Evolutionary conservation across 441 rosid species (phyloP), one percentile per base, ranked within the genome.

Genomic region (Populus tomentosa): DNA sequence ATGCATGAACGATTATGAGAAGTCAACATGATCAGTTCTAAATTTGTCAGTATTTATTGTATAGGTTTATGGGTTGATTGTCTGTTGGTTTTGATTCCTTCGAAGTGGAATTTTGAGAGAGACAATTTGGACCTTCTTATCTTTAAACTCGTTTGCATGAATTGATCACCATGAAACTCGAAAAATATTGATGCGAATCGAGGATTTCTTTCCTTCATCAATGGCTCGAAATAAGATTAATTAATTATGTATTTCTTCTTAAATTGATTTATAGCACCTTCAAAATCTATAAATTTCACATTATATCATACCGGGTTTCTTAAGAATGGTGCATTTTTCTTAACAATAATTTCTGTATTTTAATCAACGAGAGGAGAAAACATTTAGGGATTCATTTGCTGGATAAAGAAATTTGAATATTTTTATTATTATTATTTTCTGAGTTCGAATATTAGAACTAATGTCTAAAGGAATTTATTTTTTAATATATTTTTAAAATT

Each of bases 1-100:
- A 65, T 78, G 76, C 76, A 72, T 78, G 80, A 69, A 72, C 63
- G 72, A 28, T 53, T 53, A 26, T 38, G 10, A 72, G 61, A 20
- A 50, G 76, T 72, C 72, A 65, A 28, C 65, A 9, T 72, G 80
- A 35, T 16, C 23, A 24, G 24, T 26, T 23, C 46, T 3, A 6
- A 24, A 50, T 7, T 66, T 72, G 72, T 72, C 59, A 7, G 7
- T 32, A 46, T 66, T 21, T 36, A 11, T 20, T 46, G 50, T 26
- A 70, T 63, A 6, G 4, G 18, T 77, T 26, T 62, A 8, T 69
- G 40, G 79, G 36, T 35, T 68, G 50, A 42, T 42, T 42, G 50
- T 42, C 3, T 42, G 50, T 42, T 42, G 50, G 50, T 2, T 42
- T 10, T 42, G 50, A 42, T 42, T 42, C 50, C 50, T 42, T 42